Evolutionary conservation across 164 flowering plant genomes (phyloP), one percentile per base, ranked within the genome.

Genomic region (Annona cherimola): DNA sequence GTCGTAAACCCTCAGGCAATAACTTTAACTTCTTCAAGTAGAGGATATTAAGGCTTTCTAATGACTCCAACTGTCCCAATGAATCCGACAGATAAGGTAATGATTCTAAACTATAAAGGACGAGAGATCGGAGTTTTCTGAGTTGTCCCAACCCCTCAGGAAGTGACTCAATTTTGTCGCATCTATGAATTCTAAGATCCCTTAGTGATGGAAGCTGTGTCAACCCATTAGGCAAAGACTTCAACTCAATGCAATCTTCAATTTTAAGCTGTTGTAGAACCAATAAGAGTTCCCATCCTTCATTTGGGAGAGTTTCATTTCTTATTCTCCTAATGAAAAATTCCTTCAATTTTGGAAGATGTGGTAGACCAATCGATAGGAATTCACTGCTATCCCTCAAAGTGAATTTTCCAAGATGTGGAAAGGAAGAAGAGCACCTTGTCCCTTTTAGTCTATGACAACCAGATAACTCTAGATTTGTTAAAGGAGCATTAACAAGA

Each of bases 81-180:
- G 35, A 26, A 26, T 26, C 35, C 35, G 35, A 26, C 35, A 26
- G 35, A 26, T 26, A 26, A 26, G 35, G 0, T 26, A 26, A 26
- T 26, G 35, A 26, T 26, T 26, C 35, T 26, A 26, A 26, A 26
- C 35, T 26, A 26, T 26, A 26, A 26, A 26, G 35, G 35, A 26
- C 35, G 1, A 26, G 35, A 26, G 35, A 26, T 26, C 1, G 35
- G 42, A 61, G 73, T 1, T 2, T 19, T 5, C 65, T 70, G 57
- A 61, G 54, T 35, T 44, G 66, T 61, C 20, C 18, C 41, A 70
- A 44, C 66, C 61, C 73, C 6, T 70, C 41, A 19, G 63, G 63
- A 65, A 70, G 44, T 16, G 66, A 70, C 9, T 19, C 4, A 35
- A 70, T 43, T 20, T 43, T 45, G 42, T 55, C 42, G 57, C 73